Evolutionary conservation across 139 green algal genomes (phyloP).

Genomic region (Chlamydomonas urium): DNA sequence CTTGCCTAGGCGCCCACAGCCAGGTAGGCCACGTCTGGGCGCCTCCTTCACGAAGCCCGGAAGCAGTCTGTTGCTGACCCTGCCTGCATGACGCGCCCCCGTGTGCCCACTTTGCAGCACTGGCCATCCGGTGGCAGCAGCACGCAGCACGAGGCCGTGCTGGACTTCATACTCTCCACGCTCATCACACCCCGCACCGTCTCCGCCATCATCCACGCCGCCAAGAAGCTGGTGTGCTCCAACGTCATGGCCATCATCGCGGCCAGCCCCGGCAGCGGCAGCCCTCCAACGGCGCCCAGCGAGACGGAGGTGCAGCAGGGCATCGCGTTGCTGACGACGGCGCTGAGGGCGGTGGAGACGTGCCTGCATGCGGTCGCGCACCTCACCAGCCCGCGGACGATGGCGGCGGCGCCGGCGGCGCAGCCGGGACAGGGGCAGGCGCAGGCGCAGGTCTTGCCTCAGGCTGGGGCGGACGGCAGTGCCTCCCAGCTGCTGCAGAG

Average conservation of each 20-base stretch:
- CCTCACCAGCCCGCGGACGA: background rate
- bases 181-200: conserved; percentile 44
- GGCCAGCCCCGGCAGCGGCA: background rate
- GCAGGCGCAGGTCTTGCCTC: too few species aligned
- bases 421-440: too few species aligned
- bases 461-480: background rate
- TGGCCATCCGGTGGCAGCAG: background rate
- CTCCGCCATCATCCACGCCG: conserved; percentile 31
- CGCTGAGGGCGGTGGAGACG: conserved; percentile 37
- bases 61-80: too few species aligned
- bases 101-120: too few species aligned
- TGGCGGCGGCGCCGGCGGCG: background rate
- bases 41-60: too few species aligned
- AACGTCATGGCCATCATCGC: conserved; percentile 7
- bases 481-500: background rate
- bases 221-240: conserved; percentile 37
- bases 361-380: conserved; percentile 30
- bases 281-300: background rate
- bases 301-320: conserved; percentile 36
- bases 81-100: too few species aligned
- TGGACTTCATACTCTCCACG: conserved; percentile 42
- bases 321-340: conserved; percentile 34
- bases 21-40: too few species aligned
- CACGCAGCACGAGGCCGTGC: conserved; percentile 32
- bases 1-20: too few species aligned